Conservation (phyloP, 2,329 filamentous ascomycete genomes). For the Talaromyces sp. region DNA sequence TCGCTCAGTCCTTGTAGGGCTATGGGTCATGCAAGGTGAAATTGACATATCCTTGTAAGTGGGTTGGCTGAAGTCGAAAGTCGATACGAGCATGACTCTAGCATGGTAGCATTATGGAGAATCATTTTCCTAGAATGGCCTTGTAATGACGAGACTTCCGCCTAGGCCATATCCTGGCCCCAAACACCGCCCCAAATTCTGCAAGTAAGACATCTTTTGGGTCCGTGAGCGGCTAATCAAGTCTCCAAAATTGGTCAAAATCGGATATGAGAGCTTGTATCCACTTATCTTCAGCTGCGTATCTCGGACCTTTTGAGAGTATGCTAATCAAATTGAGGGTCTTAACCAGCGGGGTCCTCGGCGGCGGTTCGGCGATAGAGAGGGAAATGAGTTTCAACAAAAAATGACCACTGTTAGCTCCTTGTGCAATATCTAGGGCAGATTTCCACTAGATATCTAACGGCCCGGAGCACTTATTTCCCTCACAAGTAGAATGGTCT, state of each 20-base stretch:
- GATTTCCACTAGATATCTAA: no score
- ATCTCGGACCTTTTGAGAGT: not conserved
- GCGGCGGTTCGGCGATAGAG: not conserved
- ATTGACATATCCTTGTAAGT: not conserved
- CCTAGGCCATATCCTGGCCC: not conserved
- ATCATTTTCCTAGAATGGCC: not conserved
- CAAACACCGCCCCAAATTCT: not conserved
- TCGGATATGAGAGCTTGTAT: not conserved
- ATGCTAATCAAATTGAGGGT: not conserved
- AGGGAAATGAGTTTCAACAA: no score
- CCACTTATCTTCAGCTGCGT: not conserved
- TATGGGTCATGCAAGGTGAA: not conserved
- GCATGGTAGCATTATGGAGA: not conserved
- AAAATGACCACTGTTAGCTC: no score
- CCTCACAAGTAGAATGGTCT: no score
- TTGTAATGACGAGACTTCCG: not conserved
- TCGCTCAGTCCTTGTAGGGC: not conserved
- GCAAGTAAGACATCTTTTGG: not conserved
- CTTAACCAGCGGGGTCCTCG: not conserved
- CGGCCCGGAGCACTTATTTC: no score
- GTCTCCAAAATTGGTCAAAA: not conserved
- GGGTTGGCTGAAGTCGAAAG: not conserved
- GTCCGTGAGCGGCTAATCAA: not conserved
- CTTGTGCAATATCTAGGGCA: no score
- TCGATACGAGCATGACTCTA: not conserved